Evolutionary conservation across 2,329 filamentous ascomycete genomes (phyloP), one percentile per base, ranked within the genome.

Genomic region (Fusarium nelsonii): DNA sequence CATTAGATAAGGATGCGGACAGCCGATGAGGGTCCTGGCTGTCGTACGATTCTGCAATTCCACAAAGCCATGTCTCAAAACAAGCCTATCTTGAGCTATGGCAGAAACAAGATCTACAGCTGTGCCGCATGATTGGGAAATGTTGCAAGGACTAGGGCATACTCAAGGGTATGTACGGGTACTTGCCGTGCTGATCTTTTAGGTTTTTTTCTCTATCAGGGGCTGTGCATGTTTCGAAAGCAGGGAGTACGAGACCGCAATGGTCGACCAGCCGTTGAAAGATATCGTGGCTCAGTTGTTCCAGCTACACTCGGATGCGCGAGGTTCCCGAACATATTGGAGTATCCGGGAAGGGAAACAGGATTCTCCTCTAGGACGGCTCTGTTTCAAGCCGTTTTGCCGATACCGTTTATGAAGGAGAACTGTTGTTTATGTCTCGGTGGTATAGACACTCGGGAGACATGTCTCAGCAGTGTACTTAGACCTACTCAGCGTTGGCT

Each of bases 1-100:
- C 33, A 54, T 45, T 20, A 59, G 67, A 57, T 51, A 65, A 62
- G 50, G 46, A 41, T 43, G 53, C 23, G 20, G 46, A 26, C 40
- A 56, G 32, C 16, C 34, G 50, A 56, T 49, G 50, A 39, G 33
- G 36, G 60, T 39, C n/a, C n/a, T 45, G 18, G 43, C 12, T 15
- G 34, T 71, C 68, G 68, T 71, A 71, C 65, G 68, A 71, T 67
- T 66, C 56, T 71, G 46, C 46, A 69, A 39, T 59, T 20, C 26
- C 14, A 58, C 41, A 41, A 68, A 68, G 43, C 69, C 65, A 71
- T 71, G 61, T 69, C 68, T 63, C 53, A 63, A 40, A 55, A 37
- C 33, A 18, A 36, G 60, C 53, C 52, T 65, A 60, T 65, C 49
- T 63, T n/a, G 33, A 48, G 53, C 36, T 20, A 39, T 26, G 34